These are phyloP conservation scores for Aspergillus caelatus DNA, from an alignment of 2,329 filamentous ascomycete species.

Conservation along the genomic window DNA sequence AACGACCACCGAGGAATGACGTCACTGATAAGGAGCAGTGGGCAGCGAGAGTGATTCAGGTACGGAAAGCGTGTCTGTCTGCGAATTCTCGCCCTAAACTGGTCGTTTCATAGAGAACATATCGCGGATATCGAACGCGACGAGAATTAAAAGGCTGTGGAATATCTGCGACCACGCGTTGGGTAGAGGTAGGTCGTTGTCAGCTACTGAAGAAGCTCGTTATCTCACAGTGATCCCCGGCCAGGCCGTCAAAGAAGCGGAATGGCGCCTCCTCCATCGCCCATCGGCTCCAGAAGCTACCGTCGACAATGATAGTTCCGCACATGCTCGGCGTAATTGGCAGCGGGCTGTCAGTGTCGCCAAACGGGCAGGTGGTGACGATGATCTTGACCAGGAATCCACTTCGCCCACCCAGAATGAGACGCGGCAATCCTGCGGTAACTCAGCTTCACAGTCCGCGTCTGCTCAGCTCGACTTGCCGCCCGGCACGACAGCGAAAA, in stretches of 20 bases:
- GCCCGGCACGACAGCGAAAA: constrained; percentile 69
- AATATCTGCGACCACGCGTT: constrained; percentile 64
- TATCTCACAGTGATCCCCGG: background rate
- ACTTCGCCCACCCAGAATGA: constrained; percentile 31
- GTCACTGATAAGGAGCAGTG: constrained; percentile 4
- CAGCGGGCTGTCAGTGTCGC: constrained; percentile 72
- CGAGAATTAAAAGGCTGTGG: constrained; percentile 70
- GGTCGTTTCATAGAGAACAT: constrained; percentile 62
- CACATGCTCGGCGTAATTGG: constrained; percentile 70
- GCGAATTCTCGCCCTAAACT: background rate
- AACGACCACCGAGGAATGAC: background rate
- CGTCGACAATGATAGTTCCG: constrained; percentile 23
- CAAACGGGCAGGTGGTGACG: constrained; percentile 71
- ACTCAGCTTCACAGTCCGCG: background rate
- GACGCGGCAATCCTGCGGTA: background rate
- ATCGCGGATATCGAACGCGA: constrained; percentile 74
- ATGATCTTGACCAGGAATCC: constrained; percentile 37
- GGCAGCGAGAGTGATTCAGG: constrained; percentile 1
- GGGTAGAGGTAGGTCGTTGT: background rate
- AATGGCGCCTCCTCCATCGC: constrained; percentile 53
- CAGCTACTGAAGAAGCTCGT: background rate
- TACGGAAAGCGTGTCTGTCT: background rate
- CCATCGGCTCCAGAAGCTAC: constrained; percentile 34
- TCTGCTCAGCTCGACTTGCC: constrained; percentile 49
- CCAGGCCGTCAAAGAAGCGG: constrained; percentile 58